phyloP scores from a whole-genome alignment of 2,329 filamentous ascomycete genomes.

The Penicillium sp. region DNA sequence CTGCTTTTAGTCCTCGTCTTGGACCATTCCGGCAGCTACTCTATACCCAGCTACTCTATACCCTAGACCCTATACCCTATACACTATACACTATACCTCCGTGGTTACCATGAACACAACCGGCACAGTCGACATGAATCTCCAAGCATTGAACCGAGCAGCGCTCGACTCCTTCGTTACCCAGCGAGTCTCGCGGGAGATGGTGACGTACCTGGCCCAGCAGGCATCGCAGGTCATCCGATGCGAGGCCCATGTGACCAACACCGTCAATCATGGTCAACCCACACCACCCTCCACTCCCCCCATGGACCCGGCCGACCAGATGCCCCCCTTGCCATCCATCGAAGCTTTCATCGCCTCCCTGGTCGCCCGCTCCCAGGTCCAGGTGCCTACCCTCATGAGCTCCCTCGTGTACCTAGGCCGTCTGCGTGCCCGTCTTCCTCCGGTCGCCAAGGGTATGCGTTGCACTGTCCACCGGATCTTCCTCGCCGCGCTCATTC shows the following conservation, averaged over 20 bases:
- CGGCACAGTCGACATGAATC: conserved; percentile 3
- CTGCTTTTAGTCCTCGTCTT: not conserved
- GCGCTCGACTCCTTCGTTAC: conserved; percentile 50
- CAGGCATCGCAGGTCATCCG: conserved; percentile 50
- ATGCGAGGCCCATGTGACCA: conserved; percentile 52
- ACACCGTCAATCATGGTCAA: conserved; percentile 48
- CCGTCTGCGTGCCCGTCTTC: conserved; percentile 78
- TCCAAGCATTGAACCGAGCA: conserved; percentile 36
- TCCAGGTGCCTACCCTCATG: conserved; percentile 97
- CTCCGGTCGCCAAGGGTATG: conserved; percentile 92
- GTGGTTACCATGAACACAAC: conserved; percentile 12
- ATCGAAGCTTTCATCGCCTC: conserved; percentile 90
- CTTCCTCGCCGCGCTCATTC: conserved; percentile 68
- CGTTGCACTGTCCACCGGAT: conserved; percentile 96
- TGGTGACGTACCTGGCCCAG: conserved; percentile 48
- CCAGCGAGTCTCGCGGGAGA: conserved; percentile 48
- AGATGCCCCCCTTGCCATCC: conserved; percentile 62
- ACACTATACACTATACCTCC: not conserved
- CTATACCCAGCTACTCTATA: no score
- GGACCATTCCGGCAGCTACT: not conserved
- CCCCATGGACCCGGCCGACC: conserved; percentile 46
- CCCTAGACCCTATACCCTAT: not conserved
- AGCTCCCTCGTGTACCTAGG: conserved; percentile 90
- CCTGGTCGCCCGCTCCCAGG: conserved; percentile 87
- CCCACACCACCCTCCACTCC: conserved; percentile 61